Base-by-base conservation (phyloP, 768 basidiomycete genomes). In the Clathrus columnatus region DNA sequence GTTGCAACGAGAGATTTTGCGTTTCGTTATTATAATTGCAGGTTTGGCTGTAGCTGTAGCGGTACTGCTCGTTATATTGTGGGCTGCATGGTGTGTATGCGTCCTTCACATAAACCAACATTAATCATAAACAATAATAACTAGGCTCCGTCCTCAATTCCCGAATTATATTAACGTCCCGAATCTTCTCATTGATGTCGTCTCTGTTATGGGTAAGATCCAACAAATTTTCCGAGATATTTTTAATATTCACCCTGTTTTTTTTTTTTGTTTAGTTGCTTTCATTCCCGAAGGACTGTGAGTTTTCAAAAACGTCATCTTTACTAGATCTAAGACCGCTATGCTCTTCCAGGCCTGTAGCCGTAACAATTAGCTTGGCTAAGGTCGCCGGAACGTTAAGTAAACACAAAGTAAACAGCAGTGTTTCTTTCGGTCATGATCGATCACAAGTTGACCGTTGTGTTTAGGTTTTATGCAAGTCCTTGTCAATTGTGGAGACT, bases 401-500 rank as follows among this genome's bases (percentile, higher is more conserved):
- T 51, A 76, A 76, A 61, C 74, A 76, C 60, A 77, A 76, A 60
- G 75, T 82, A 20, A 80, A 16, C 75, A n/a, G 73, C 61, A 78
- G 61, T 50, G 18, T 41, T 50, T 29, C 16, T 29, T 24, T 51
- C 24, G 29, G 17, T 5, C 29, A 36, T 4, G 16, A 24, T 5
- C 48, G 30, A 55, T 21, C 49, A 55, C 20, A 24, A n/a, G 8
- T 36, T 48, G 5, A 24, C 51, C 24, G 23, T 5, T 18, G 3
- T 11, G 26, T 44, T 16, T 45, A 63, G 48, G 54, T 64, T 2
- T 57, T 62, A 23, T 69, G 68, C 60, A 72, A 71, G 57, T 78
- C 79, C 2, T 69, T 86, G 21, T 74, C 81, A 23, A 85, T 81
- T 5, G 81, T 86, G 27, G 84, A 86, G 64, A 81, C 80, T 6